Conservation (phyloP, 2,329 filamentous ascomycete species). For the Magnaporthiopsis poae region DNA sequence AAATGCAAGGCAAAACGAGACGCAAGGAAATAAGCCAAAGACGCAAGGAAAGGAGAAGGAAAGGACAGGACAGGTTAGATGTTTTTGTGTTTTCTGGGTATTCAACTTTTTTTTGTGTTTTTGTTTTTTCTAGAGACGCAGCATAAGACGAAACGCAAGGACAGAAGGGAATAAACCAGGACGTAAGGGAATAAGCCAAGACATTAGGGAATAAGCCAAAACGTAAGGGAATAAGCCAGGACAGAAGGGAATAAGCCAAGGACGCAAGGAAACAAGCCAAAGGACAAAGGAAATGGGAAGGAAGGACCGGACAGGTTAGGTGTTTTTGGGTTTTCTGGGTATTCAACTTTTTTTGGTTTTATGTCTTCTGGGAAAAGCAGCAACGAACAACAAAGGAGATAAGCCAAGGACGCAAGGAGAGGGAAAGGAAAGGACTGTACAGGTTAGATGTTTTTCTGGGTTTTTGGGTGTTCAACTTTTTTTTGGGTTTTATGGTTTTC, state of each 20-base stretch:
- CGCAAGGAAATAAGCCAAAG: neutral
- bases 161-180: neutral
- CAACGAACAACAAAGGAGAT: neutral
- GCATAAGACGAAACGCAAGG: neutral
- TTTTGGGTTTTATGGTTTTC: neutral
- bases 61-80: neutral
- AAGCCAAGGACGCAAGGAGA: too few relatives aligned
- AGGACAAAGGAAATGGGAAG: neutral
- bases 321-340: neutral
- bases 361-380: neutral
- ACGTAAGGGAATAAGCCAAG: neutral
- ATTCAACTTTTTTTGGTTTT: constrained; percentile 2
- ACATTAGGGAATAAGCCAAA: neutral
- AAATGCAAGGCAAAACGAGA: too few relatives aligned
- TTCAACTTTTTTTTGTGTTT: neutral
- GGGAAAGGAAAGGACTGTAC: too few relatives aligned
- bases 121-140: neutral
- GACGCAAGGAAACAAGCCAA: neutral
- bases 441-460: too few relatives aligned
- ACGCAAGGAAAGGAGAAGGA: neutral
- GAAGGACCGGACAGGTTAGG: neutral
- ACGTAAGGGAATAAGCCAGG: neutral
- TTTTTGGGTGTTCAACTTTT: neutral
- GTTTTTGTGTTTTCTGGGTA: neutral
- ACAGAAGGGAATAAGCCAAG: neutral